Conservation (phyloP, 352 stramenopile genomes). For the Globisporangium camurandrum region DNA sequence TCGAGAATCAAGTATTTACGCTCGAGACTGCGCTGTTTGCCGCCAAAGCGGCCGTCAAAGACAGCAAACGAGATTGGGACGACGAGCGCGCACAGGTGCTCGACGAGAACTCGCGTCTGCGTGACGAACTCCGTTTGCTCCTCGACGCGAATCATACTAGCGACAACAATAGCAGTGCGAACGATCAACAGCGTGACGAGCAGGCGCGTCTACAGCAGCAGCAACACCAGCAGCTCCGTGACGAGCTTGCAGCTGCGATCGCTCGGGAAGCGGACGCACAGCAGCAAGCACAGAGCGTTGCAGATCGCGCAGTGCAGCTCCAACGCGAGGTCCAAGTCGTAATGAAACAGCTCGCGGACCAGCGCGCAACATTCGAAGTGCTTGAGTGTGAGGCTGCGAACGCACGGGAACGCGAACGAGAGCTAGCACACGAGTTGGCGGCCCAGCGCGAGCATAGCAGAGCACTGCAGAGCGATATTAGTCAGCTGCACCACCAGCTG, state of each 20-base stretch:
- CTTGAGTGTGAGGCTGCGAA: slow-evolving; percentile 3
- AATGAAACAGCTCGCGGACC: background rate
- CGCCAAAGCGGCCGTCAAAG: slow-evolving; percentile 27
- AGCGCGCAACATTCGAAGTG: background rate
- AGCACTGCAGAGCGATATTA: slow-evolving; percentile 12
- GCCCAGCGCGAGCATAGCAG: slow-evolving; percentile 7
- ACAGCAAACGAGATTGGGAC: slow-evolving; percentile 26
- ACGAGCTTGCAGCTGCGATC: background rate
- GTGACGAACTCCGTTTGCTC: slow-evolving; percentile 11
- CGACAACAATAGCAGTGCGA: too few relatives aligned
- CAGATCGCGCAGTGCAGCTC: slow-evolving; percentile 3
- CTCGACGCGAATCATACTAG: background rate
- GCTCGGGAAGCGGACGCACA: slow-evolving; percentile 1
- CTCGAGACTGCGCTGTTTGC: slow-evolving; percentile 29
- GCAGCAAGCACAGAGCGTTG: background rate
- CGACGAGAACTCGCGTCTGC: slow-evolving; percentile 12
- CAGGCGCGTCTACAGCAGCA: background rate
- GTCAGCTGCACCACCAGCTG: slow-evolving; percentile 5
- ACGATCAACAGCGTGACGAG: too few relatives aligned
- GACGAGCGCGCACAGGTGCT: slow-evolving; percentile 19
- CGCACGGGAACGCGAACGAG: background rate
- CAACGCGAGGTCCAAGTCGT: slow-evolving; percentile 2
- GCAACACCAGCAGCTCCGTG: slow-evolving; percentile 1
- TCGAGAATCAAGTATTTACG: slow-evolving; percentile 48
- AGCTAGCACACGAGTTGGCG: slow-evolving; percentile 4